These are phyloP conservation scores for Kluyveromyces aestuarii DNA, from an alignment of 805 yeast genomes.

Conservation along the genomic window DNA sequence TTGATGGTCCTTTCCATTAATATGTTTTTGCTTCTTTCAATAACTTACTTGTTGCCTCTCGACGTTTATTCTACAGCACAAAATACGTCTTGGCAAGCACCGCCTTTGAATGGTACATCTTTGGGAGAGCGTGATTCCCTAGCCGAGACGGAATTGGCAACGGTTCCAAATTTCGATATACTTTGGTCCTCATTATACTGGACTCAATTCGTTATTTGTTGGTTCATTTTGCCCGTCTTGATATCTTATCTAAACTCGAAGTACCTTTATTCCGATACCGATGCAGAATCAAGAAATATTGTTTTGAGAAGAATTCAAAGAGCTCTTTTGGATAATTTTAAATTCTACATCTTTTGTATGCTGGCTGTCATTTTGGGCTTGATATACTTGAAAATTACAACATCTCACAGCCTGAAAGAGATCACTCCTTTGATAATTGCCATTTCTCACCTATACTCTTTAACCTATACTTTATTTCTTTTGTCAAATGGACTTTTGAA, in stretches of 20 bases:
- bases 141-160: not conserved
- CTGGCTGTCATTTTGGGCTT: constrained; percentile 17
- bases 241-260: constrained; percentile 24
- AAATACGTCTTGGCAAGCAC: not conserved
- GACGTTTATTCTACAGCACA: constrained; percentile 18
- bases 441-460: constrained; percentile 24
- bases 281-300: constrained; percentile 5
- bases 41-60: constrained; percentile 22
- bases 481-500: constrained; percentile 22
- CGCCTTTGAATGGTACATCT: not conserved
- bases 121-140: too few species aligned
- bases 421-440: constrained; percentile 26
- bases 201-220: constrained; percentile 24
- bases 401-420: constrained; percentile 18
- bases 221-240: constrained; percentile 25
- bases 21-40: constrained; percentile 21
- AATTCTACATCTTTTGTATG: constrained; percentile 21
- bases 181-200: constrained; percentile 24
- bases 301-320: constrained; percentile 10
- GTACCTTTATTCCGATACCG: constrained; percentile 13
- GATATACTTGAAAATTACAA: constrained; percentile 16
- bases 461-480: constrained; percentile 21
- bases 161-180: constrained; percentile 9
- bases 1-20: constrained; percentile 15
- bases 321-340: constrained; percentile 20